phyloP scores from a whole-genome alignment of 1,284 basidiomycete species.

The Phaffia rhodozyma region DNA sequence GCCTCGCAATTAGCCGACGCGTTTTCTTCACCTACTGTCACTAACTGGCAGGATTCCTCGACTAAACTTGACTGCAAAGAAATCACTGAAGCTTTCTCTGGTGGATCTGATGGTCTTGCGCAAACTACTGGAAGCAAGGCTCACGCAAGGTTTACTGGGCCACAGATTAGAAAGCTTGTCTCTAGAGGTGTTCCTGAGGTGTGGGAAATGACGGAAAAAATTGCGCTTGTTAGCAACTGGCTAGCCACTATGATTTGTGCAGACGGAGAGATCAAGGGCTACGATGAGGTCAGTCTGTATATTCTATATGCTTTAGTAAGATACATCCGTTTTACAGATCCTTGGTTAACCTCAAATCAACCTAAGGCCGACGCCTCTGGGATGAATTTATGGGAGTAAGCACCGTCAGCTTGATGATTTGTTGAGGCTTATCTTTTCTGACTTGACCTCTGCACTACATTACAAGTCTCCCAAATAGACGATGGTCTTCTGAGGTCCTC shows the following conservation, averaged over 20 bases:
- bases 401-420: slow-evolving; percentile 42
- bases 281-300: slow-evolving; percentile 29
- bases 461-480: background rate
- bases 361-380: slow-evolving; percentile 61
- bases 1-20: slow-evolving; percentile 30
- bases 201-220: slow-evolving; percentile 55
- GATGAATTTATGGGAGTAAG: slow-evolving; percentile 57
- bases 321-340: slow-evolving; percentile 43
- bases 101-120: slow-evolving; percentile 58
- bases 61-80: slow-evolving; percentile 60
- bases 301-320: slow-evolving; percentile 36
- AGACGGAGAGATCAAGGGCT: slow-evolving; percentile 36
- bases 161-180: slow-evolving; percentile 67
- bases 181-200: slow-evolving; percentile 43
- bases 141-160: slow-evolving; percentile 52
- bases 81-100: slow-evolving; percentile 49
- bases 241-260: slow-evolving; percentile 61
- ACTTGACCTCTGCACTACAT: background rate
- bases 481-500: background rate
- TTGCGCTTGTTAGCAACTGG: slow-evolving; percentile 74
- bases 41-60: slow-evolving; percentile 80
- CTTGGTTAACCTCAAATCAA: background rate
- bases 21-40: slow-evolving; percentile 17
- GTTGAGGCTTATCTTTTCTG: background rate
- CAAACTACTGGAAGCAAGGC: slow-evolving; percentile 89